Conservation (phyloP, 345 rosid species). For the Salix caprea region DNA sequence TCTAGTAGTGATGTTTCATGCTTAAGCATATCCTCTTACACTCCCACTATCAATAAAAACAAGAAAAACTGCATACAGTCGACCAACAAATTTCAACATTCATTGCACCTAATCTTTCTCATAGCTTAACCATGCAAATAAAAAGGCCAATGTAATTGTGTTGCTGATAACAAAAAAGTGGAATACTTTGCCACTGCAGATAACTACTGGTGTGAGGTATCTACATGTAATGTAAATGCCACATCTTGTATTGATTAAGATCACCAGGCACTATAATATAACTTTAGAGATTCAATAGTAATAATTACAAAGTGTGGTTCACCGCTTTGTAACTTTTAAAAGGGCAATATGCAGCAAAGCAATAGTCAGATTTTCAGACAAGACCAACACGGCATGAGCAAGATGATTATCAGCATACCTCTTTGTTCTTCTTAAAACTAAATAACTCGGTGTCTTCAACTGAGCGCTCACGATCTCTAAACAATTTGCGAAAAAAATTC, state of each 20-base stretch:
- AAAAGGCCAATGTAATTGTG: neutral
- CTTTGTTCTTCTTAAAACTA: slow-evolving; percentile 69
- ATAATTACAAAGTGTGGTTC: neutral
- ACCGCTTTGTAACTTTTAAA: neutral
- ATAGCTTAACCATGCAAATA: neutral
- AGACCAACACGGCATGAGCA: slow-evolving; percentile 2
- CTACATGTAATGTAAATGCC: neutral
- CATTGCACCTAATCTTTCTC: neutral
- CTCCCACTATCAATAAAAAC: neutral
- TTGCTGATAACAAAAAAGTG: neutral
- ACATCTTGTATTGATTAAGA: neutral
- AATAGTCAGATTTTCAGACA: neutral
- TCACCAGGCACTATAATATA: neutral
- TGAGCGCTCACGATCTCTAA: slow-evolving; percentile 90
- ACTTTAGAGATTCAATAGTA: neutral
- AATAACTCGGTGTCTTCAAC: slow-evolving; percentile 90
- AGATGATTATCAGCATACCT: slow-evolving; percentile 40
- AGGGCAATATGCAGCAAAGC: neutral
- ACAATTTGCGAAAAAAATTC: slow-evolving; percentile 91
- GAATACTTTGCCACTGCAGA: neutral
- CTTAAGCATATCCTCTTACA: too few species aligned
- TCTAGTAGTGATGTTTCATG: neutral
- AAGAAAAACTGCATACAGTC: neutral
- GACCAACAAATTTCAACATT: neutral
- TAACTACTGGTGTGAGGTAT: neutral